phyloP scores from a whole-genome alignment of 2,329 filamentous ascomycete genomes.

The Dactylellina cionopaga region DNA sequence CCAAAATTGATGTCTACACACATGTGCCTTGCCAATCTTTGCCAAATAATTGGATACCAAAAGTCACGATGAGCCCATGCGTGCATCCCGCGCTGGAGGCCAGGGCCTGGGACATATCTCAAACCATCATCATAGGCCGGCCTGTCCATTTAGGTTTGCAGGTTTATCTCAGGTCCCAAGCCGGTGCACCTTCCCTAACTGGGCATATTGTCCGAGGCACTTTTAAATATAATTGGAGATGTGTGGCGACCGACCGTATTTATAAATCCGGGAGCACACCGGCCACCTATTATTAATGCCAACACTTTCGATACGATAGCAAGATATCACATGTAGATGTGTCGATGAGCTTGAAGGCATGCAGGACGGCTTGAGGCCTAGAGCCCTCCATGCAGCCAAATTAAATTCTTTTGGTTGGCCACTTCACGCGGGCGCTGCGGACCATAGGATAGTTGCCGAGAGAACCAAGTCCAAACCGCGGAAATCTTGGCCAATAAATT shows the following conservation, averaged over 20 bases:
- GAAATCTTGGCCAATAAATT: not conserved
- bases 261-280: slow-evolving; percentile 3
- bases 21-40: slow-evolving; percentile 14
- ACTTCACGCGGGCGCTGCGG: too few species aligned
- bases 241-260: slow-evolving; percentile 6
- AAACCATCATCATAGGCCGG: not conserved
- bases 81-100: not conserved
- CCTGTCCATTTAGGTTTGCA: not conserved
- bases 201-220: slow-evolving; percentile 34
- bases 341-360: slow-evolving; percentile 10
- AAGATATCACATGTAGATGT: slow-evolving; percentile 20
- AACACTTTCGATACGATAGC: slow-evolving; percentile 1
- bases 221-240: slow-evolving; percentile 6
- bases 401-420: slow-evolving; percentile 20
- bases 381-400: slow-evolving; percentile 2
- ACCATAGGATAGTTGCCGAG: not conserved
- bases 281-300: slow-evolving; percentile 36
- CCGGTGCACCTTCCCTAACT: slow-evolving; percentile 34
- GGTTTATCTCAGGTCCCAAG: not conserved
- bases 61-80: not conserved
- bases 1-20: not conserved
- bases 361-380: slow-evolving; percentile 24
- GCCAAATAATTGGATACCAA: not conserved
- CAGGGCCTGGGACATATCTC: not conserved
- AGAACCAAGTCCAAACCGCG: not conserved